These are phyloP conservation scores for Trypanosoma mega DNA, from an alignment of 208 protist species.

Conservation along the genomic window DNA sequence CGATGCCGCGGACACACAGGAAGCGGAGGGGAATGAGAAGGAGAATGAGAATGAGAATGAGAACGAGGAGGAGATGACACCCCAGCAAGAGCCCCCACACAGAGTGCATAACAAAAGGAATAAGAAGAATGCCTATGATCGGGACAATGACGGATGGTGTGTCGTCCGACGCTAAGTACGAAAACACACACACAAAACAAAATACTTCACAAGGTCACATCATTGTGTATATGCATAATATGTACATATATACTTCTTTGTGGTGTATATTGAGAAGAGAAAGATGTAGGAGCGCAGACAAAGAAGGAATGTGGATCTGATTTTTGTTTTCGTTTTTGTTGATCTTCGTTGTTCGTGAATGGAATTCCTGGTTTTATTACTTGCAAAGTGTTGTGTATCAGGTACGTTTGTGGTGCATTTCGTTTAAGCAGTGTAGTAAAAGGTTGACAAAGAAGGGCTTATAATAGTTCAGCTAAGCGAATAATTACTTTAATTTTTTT, in stretches of 20 bases:
- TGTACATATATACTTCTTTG: background rate
- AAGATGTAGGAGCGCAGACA: slow-evolving; percentile 8
- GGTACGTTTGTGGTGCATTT: slow-evolving; percentile 34
- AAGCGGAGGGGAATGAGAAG: background rate
- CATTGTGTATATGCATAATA: too few relatives aligned
- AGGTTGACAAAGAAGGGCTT: slow-evolving; percentile 10
- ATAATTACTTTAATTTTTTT: too few relatives aligned
- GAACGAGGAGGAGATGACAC: slow-evolving; percentile 14
- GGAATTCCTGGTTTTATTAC: too few relatives aligned
- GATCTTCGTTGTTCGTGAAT: too few relatives aligned
- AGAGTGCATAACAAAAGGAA: slow-evolving; percentile 36
- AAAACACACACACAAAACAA: too few relatives aligned
- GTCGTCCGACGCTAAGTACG: slow-evolving; percentile 20
- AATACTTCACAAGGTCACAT: too few relatives aligned
- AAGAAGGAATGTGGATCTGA: slow-evolving; percentile 18
- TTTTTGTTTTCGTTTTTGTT: too few relatives aligned
- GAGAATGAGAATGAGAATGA: slow-evolving; percentile 14
- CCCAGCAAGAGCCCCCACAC: slow-evolving; percentile 8
- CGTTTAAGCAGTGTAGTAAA: slow-evolving; percentile 30
- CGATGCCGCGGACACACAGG: slow-evolving; percentile 14
- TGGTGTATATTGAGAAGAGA: background rate
- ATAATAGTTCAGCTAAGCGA: slow-evolving; percentile 18
- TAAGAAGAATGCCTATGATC: slow-evolving; percentile 67
- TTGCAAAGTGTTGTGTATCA: too few relatives aligned
- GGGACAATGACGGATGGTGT: slow-evolving; percentile 67